A percentile compares a stretch with the other conserved stretches of the same genome.
phyloP scores from a whole-genome alignment of 2,329 filamentous ascomycete genomes.

The Ophiosphaerella korrae region DNA sequence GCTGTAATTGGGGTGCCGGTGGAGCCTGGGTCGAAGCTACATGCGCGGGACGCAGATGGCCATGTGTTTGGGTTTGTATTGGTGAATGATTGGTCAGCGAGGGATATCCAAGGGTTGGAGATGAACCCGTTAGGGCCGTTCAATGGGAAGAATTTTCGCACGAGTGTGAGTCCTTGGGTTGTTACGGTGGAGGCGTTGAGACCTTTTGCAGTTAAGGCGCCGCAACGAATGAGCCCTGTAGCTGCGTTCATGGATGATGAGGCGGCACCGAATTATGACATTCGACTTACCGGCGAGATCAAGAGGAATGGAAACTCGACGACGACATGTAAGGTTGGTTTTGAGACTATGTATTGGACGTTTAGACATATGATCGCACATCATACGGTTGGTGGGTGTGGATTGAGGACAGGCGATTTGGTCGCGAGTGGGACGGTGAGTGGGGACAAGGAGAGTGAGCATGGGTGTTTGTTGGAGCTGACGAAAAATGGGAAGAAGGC shows the following conservation, averaged over 20 bases:
- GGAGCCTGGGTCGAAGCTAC: conserved; percentile 44
- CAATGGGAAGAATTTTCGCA: conserved; percentile 66
- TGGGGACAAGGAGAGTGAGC: conserved; percentile 43
- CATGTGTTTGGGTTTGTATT: conserved; percentile 68
- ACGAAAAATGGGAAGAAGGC: conserved; percentile 44
- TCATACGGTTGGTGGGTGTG: conserved; percentile 51
- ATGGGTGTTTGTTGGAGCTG: conserved; percentile 52
- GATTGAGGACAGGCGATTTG: conserved; percentile 50
- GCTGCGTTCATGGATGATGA: conserved; percentile 33
- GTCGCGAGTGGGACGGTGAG: conserved; percentile 54
- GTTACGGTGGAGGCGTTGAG: conserved; percentile 64
- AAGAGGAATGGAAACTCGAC: conserved; percentile 21
- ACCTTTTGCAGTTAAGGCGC: conserved; percentile 32
- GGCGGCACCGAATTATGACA: conserved; percentile 28
- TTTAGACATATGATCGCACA: conserved; percentile 54
- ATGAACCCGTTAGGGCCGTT: conserved; percentile 67
- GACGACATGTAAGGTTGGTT: conserved; percentile 38
- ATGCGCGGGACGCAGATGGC: conserved; percentile 52
- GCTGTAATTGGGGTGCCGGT: conserved; percentile 52
- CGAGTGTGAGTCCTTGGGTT: conserved; percentile 66
- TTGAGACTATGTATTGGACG: conserved; percentile 52
- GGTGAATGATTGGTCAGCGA: conserved; percentile 66
- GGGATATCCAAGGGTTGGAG: conserved; percentile 67
- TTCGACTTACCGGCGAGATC: conserved; percentile 30
- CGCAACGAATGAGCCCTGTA: conserved; percentile 25